These are phyloP conservation scores for Coniochaeta sp. DNA, from an alignment of 2,329 filamentous ascomycete genomes.

Conservation along the genomic window DNA sequence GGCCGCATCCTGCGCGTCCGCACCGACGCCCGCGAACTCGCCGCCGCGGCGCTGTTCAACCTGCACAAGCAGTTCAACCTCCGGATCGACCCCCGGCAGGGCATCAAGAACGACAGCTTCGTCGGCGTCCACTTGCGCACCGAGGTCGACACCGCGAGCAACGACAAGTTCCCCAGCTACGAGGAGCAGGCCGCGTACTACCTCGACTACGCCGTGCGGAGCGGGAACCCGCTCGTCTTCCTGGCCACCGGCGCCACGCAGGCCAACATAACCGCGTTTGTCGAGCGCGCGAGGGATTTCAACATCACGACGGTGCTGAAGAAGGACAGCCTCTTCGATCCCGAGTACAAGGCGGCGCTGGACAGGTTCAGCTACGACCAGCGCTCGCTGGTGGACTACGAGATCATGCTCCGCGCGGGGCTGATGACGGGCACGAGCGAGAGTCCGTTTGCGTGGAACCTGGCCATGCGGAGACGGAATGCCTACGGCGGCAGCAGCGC, in stretches of 20 bases:
- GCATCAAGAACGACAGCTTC: constrained; percentile 16
- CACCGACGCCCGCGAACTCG: constrained; percentile 23
- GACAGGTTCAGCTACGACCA: constrained; percentile 36
- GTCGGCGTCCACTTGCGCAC: constrained; percentile 27
- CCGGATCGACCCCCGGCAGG: constrained; percentile 16
- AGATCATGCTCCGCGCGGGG: constrained; percentile 35
- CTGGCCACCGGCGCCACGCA: constrained; percentile 31
- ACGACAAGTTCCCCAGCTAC: constrained; percentile 20
- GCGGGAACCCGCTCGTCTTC: constrained; percentile 27
- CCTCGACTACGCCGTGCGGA: constrained; percentile 18
- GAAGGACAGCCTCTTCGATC: constrained; percentile 29
- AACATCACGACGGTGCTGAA: constrained; percentile 33
- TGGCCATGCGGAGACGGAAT: constrained; percentile 30
- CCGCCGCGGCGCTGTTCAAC: constrained; percentile 24
- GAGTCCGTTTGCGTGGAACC: constrained; percentile 38
- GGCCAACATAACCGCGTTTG: constrained; percentile 26
- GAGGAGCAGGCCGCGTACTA: constrained; percentile 22
- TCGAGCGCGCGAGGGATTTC: constrained; percentile 23
- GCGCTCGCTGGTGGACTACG: constrained; percentile 41
- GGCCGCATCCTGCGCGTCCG: constrained; percentile 29
- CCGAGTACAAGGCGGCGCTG: constrained; percentile 24
- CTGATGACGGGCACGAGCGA: constrained; percentile 34
- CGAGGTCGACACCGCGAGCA: constrained; percentile 18
- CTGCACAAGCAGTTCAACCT: constrained; percentile 19
- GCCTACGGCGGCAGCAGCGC: constrained; percentile 14